A percentile compares a stretch with the other conserved stretches of the same genome.
Evolutionary conservation across 2,329 filamentous ascomycete species (phyloP).

Genomic region (Cyanodermella asteris): DNA sequence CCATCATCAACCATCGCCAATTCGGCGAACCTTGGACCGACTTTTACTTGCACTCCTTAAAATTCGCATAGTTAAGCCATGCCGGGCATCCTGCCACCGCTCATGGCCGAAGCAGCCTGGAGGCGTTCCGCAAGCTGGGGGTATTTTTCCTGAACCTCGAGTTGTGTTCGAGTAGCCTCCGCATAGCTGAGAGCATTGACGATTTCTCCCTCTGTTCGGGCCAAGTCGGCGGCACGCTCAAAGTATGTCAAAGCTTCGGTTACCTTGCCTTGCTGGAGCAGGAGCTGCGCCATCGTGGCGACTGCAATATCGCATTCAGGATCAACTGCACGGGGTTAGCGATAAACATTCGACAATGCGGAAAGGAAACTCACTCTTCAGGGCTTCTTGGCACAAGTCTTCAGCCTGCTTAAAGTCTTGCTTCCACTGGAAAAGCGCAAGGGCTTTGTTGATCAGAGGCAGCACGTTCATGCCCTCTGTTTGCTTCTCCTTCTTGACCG

Average conservation of each 20-base stretch:
- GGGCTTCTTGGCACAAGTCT: slow-evolving; percentile 86
- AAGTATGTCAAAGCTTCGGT: slow-evolving; percentile 91
- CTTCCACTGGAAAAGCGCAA: slow-evolving; percentile 96
- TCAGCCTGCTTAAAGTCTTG: slow-evolving; percentile 88
- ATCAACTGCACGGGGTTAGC: slow-evolving; percentile 43
- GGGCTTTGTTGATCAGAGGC: slow-evolving; percentile 93
- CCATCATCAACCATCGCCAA: slow-evolving; percentile 22
- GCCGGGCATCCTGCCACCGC: too few species aligned
- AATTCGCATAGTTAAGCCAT: too few species aligned
- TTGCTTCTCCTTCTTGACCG: slow-evolving; percentile 96
- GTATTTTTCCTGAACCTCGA: slow-evolving; percentile 77
- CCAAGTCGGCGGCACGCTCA: slow-evolving; percentile 83
- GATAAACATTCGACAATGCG: neutral
- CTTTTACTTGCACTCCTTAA: too few species aligned
- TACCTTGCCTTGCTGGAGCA: slow-evolving; percentile 94
- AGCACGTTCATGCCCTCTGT: slow-evolving; percentile 93
- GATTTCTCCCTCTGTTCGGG: slow-evolving; percentile 83
- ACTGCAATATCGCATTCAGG: slow-evolving; percentile 98
- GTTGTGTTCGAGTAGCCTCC: slow-evolving; percentile 85
- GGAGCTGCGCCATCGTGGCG: slow-evolving; percentile 91
- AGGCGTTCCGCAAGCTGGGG: slow-evolving; percentile 56
- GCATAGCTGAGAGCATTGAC: slow-evolving; percentile 93
- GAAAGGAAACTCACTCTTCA: slow-evolving; percentile 56
- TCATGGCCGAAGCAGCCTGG: too few species aligned
- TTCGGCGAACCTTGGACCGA: too few species aligned